These are phyloP conservation scores for Chaetomium sp. DNA, from an alignment of 2,329 filamentous ascomycete genomes.

Conservation along the genomic window DNA sequence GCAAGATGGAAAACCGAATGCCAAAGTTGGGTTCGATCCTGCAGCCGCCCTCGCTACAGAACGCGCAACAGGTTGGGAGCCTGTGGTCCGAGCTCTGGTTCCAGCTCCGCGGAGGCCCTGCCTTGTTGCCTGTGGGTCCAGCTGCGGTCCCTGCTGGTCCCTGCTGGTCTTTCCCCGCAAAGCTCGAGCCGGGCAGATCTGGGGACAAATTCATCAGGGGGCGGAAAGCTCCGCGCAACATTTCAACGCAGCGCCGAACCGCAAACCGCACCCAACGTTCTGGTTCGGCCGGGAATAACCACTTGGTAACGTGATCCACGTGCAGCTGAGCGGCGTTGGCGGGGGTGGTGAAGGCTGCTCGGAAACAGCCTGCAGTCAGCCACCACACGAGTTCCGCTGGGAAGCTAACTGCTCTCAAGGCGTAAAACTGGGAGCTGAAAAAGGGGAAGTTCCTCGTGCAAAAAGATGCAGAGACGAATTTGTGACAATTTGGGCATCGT, in stretches of 20 bases:
- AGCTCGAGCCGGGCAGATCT: background rate
- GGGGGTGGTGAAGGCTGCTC: background rate
- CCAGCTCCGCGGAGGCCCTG: slow-evolving; percentile 13
- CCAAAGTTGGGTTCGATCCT: too few relatives aligned
- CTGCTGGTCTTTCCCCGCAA: slow-evolving; percentile 5
- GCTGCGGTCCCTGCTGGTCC: background rate
- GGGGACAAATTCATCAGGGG: background rate
- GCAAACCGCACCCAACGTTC: background rate
- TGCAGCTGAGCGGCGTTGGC: background rate
- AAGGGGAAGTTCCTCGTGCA: background rate
- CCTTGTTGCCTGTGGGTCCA: background rate
- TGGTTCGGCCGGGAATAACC: background rate
- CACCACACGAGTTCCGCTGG: background rate
- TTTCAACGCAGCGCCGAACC: background rate
- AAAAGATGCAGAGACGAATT: background rate
- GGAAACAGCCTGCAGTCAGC: background rate
- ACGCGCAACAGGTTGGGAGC: background rate
- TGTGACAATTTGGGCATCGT: slow-evolving; percentile 9
- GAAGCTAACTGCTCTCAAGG: background rate
- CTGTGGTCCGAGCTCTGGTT: slow-evolving; percentile 1
- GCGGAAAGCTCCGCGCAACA: slow-evolving; percentile 6
- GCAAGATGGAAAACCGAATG: too few relatives aligned
- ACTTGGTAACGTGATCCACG: background rate
- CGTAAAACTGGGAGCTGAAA: background rate
- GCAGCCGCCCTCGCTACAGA: background rate